Evolutionary conservation across 2,329 filamentous ascomycete genomes (phyloP).

Genomic region (Fusarium sp.): DNA sequence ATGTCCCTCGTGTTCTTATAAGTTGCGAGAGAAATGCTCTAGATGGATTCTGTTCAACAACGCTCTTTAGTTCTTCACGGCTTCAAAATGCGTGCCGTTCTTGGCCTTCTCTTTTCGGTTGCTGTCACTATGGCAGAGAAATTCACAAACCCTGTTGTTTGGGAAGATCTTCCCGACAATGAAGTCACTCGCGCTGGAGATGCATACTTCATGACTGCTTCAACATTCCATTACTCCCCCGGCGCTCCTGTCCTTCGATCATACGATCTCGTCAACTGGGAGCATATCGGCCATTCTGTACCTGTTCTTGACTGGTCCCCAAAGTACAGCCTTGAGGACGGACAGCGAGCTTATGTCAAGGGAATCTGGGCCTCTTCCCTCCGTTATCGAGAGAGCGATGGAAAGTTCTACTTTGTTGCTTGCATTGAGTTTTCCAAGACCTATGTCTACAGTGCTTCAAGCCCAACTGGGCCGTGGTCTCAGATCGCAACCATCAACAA

Average conservation of each 20-base stretch:
- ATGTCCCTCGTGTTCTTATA: background rate
- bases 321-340: conserved; percentile 48
- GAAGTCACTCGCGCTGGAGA: conserved; percentile 64
- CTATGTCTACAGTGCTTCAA: conserved; percentile 63
- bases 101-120: conserved; percentile 2
- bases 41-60: too few species aligned
- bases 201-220: conserved; percentile 66
- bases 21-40: accelerated
- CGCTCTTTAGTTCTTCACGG: background rate
- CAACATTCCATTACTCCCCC: conserved; percentile 66
- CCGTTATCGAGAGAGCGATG: conserved; percentile 20
- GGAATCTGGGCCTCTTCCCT: conserved; percentile 65
- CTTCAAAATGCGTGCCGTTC: conserved; percentile 15
- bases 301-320: conserved; percentile 23
- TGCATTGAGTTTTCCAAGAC: conserved; percentile 59
- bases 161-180: conserved; percentile 66
- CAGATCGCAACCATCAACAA: conserved; percentile 56
- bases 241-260: conserved; percentile 67
- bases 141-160: conserved; percentile 42
- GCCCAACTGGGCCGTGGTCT: conserved; percentile 57
- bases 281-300: conserved; percentile 58
- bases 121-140: background rate
- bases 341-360: conserved; percentile 59
- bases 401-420: conserved; percentile 43
- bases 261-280: conserved; percentile 66